Percentiles rank a stretch among this genome's conserved stretches.
phyloP scores from a whole-genome alignment of 805 yeast genomes.

The Hanseniaspora thailandica region DNA sequence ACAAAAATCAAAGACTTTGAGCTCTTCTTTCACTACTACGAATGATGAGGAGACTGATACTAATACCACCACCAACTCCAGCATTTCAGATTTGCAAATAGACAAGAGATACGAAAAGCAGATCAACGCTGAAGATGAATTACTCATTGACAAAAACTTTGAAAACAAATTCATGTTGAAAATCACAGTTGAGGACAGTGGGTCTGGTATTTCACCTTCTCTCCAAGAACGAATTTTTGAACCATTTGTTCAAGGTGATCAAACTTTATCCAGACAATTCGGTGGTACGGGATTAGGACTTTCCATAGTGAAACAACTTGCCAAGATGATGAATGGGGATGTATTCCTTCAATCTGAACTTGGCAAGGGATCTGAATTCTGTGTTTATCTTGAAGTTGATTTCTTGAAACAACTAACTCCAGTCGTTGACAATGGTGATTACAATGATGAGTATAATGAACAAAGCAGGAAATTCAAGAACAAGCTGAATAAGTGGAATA shows the following conservation, averaged over 20 bases:
- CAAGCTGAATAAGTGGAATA: background rate
- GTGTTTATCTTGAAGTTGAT: slow-evolving; percentile 62
- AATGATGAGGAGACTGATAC: slow-evolving; percentile 15
- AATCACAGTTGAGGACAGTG: slow-evolving; percentile 75
- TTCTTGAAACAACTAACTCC: slow-evolving; percentile 35
- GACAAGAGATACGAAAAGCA: background rate
- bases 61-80: slow-evolving; percentile 15
- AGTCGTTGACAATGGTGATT: slow-evolving; percentile 31
- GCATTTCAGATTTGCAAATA: background rate
- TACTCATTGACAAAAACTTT: slow-evolving; percentile 19
- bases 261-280: slow-evolving; percentile 74
- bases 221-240: slow-evolving; percentile 80
- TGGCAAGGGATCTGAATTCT: slow-evolving; percentile 77
- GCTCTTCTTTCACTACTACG: background rate
- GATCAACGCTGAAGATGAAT: slow-evolving; percentile 31
- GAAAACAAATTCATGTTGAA: slow-evolving; percentile 25
- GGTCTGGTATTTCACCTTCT: slow-evolving; percentile 83
- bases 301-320: slow-evolving; percentile 79
- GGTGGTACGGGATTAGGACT: slow-evolving; percentile 96
- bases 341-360: slow-evolving; percentile 59
- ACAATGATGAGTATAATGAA: slow-evolving; percentile 59
- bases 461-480: slow-evolving; percentile 29
- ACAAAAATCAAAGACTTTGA: background rate
- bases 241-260: slow-evolving; percentile 96
- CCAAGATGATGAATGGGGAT: slow-evolving; percentile 81